A percentile compares a stretch with the other conserved stretches of the same genome.
These are phyloP conservation scores for Pseudogymnoascus verrucosus DNA, from an alignment of 2,329 filamentous ascomycete species.

Conservation along the genomic window DNA sequence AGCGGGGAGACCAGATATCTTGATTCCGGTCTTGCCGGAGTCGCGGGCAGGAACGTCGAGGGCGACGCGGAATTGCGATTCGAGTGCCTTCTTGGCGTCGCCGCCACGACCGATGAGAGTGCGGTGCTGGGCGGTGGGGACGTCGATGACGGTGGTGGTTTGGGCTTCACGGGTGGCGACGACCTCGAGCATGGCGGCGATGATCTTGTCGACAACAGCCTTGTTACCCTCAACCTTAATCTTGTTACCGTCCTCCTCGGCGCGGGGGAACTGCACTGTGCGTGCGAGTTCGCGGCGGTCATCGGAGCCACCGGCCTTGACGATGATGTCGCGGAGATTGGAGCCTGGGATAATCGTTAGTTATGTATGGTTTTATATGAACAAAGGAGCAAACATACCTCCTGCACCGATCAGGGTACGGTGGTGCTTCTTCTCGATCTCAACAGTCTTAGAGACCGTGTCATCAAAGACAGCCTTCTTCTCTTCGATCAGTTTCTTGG, in stretches of 20 bases:
- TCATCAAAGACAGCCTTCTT: conserved; percentile 83
- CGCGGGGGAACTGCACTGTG: conserved; percentile 89
- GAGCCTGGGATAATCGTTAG: conserved; percentile 53
- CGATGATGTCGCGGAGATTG: conserved; percentile 78
- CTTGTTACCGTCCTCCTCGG: conserved; percentile 69
- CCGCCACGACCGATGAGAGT: conserved; percentile 87
- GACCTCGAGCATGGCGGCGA: conserved; percentile 71
- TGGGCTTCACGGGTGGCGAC: conserved; percentile 80
- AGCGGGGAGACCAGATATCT: conserved; percentile 69
- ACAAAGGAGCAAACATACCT: conserved; percentile 48
- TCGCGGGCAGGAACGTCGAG: conserved; percentile 90
- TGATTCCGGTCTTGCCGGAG: conserved; percentile 74
- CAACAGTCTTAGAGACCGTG: conserved; percentile 74
- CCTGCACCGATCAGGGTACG: conserved; percentile 79
- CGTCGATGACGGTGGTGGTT: conserved; percentile 67
- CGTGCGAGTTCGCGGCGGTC: conserved; percentile 77
- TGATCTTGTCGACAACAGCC: conserved; percentile 80
- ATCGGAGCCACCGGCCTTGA: conserved; percentile 80
- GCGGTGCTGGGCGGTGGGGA: conserved; percentile 84
- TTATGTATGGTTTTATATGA: conserved; percentile 10
- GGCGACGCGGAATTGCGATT: conserved; percentile 76
- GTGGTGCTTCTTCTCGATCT: conserved; percentile 93
- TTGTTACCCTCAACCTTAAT: conserved; percentile 85
- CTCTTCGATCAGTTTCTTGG: conserved; percentile 83
- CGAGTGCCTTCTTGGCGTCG: conserved; percentile 75